Percentiles rank a stretch among this genome's conserved stretches.
Evolutionary conservation across 352 stramenopile genomes (phyloP).

Genomic region (Thraustotheca clavata): DNA sequence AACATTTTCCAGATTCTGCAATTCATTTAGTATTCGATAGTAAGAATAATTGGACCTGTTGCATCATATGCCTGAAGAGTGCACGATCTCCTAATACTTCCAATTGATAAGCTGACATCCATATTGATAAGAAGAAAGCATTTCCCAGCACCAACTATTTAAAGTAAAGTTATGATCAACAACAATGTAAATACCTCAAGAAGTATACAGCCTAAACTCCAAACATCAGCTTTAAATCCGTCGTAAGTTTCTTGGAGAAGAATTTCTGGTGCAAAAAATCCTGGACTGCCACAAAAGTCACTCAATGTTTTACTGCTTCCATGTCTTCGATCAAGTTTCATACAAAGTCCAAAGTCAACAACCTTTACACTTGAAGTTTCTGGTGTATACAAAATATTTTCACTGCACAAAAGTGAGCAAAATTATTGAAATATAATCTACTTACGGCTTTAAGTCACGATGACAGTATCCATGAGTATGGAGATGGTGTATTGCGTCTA

Average conservation of each 20-base stretch:
- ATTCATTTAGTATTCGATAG: constrained; percentile 27
- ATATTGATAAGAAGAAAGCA: constrained; percentile 64
- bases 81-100: constrained; percentile 56
- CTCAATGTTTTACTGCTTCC: constrained; percentile 38
- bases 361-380: constrained; percentile 42
- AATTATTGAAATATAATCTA: neutral
- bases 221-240: constrained; percentile 69
- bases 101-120: constrained; percentile 78
- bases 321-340: constrained; percentile 32
- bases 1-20: constrained; percentile 1
- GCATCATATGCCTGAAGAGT: constrained; percentile 37
- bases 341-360: constrained; percentile 76
- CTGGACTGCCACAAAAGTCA: constrained; percentile 73
- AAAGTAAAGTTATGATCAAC: neutral
- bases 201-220: constrained; percentile 79
- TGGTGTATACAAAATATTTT: constrained; percentile 61
- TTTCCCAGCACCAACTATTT: constrained; percentile 67
- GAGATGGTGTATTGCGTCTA: constrained; percentile 42
- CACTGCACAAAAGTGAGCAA: constrained; percentile 24
- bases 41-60: constrained; percentile 22
- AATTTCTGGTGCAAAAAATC: constrained; percentile 84
- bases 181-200: constrained; percentile 41
- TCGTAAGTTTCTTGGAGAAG: constrained; percentile 55
- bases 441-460: constrained; percentile 66
- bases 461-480: constrained; percentile 68